Evolutionary conservation across 495 filamentous ascomycete species (phyloP), one percentile per base, ranked within the genome.

Genomic region (Aspergillus cristatus): DNA sequence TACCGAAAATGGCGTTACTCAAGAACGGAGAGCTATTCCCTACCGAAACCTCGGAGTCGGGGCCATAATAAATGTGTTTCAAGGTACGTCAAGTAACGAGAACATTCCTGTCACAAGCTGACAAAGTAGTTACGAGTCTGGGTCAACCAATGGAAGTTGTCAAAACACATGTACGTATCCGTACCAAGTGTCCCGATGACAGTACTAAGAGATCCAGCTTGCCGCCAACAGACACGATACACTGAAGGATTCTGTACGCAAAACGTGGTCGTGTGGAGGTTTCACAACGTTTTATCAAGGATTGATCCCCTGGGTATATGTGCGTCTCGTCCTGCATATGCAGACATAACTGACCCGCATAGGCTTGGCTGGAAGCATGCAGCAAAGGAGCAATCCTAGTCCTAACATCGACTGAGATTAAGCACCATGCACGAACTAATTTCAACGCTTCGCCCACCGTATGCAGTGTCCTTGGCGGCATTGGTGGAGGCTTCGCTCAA

Each of bases 321-420:
- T n/a, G n/a, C n/a, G n/a, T n/a, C n/a, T n/a, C n/a, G n/a, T n/a
- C n/a, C n/a, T 10, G 11, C 14, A 38, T 2, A 11, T 28, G 6
- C 1, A 24, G 18, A n/a, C 3, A 7, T 6, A 26, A 38, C 1
- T 28, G 35, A 38, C 26, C 7, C 12, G 6, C 14, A 4, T 7
- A 38, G 36, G 22, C 44, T 29, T 38, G 44, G 44, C 22, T 47
- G n/a, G 44, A 47, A 34, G 44, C 44, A 3, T 42, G 34, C 38
- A 42, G 38, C 12, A 42, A 47, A 38, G 38, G 34, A 6, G 44
- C 44, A 2, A 37, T 47, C 22, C 30, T 47, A 5, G 15, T 47
- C 15, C 14, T 47, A 14, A 28, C 31, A 13, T 37, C 44, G 14
- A 34, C n/a, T 28, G 38, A 47, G 16, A 16, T 41, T 11, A 30